A percentile compares a stretch with the other conserved stretches of the same genome.
These are phyloP conservation scores for Alisma plantagoaquatica DNA, from an alignment of 106 monocot genomes.

Conservation along the genomic window DNA sequence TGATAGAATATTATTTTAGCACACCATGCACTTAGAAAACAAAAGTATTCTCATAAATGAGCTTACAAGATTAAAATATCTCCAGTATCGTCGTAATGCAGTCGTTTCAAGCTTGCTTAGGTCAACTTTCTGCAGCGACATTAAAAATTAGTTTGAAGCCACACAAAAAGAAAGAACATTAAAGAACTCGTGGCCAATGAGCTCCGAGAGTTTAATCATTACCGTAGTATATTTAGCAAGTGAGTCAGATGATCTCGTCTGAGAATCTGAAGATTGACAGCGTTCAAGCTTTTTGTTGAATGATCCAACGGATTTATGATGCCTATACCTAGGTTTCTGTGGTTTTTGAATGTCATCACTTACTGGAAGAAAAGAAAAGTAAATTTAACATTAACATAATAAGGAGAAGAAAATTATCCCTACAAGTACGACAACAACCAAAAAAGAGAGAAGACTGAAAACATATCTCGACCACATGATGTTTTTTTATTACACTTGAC, in stretches of 20 bases:
- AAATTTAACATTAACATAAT: neutral
- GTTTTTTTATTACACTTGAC: too few relatives aligned
- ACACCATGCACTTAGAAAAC: too few relatives aligned
- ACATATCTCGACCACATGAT: neutral
- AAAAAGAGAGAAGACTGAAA: neutral
- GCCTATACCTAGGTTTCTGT: conserved; percentile 30
- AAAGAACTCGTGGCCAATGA: neutral
- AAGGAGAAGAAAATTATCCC: neutral
- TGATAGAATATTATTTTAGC: too few relatives aligned
- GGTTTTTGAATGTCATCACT: conserved; percentile 51
- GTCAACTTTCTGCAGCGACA: conserved; percentile 54
- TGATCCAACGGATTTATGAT: conserved; percentile 23
- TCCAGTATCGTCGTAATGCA: conserved; percentile 70
- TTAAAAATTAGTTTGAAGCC: neutral
- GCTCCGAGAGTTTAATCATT: too few relatives aligned
- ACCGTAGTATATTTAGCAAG: conserved; percentile 38
- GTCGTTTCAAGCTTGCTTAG: conserved; percentile 73
- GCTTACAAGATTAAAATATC: conserved; percentile 72
- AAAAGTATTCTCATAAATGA: neutral
- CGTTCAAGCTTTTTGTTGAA: conserved; percentile 26
- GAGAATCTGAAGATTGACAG: conserved; percentile 43
- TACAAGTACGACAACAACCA: neutral
- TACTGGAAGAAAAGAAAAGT: conserved; percentile 23
- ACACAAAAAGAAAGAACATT: neutral
- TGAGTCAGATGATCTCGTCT: conserved; percentile 38